A percentile compares a stretch with the other conserved stretches of the same genome.
Evolutionary conservation across 2,329 filamentous ascomycete species (phyloP).

Genomic region (Alternaria triticina): DNA sequence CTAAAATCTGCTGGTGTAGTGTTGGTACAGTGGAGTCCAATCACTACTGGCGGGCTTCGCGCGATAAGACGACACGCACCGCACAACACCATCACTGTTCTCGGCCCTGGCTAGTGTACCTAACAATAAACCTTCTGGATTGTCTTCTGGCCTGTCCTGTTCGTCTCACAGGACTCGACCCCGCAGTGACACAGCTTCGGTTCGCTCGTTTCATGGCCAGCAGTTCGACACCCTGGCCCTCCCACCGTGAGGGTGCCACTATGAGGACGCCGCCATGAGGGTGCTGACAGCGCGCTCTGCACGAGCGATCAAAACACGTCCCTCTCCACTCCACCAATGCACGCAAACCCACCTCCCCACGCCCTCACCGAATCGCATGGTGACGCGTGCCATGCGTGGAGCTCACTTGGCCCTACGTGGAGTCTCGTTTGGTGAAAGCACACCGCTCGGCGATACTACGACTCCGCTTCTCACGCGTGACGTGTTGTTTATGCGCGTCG

Average conservation of each 20-base stretch:
- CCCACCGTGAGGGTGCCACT: not conserved
- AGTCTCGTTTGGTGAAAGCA: slow-evolving; percentile 14
- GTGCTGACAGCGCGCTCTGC: not conserved
- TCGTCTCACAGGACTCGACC: slow-evolving; percentile 3
- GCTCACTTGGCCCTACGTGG: slow-evolving; percentile 33
- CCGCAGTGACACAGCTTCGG: slow-evolving; percentile 4
- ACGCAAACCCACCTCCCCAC: not conserved
- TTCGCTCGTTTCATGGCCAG: slow-evolving; percentile 1
- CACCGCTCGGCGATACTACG: slow-evolving; percentile 10
- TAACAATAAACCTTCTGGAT: not conserved
- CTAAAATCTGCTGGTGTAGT: not conserved
- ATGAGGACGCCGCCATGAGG: not conserved
- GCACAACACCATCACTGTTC: not conserved
- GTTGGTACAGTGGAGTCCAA: not conserved
- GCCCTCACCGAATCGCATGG: slow-evolving; percentile 33
- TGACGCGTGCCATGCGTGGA: slow-evolving; percentile 44
- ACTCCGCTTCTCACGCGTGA: slow-evolving; percentile 22
- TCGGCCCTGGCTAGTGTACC: not conserved
- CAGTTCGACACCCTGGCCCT: slow-evolving; percentile 1
- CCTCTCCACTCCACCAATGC: slow-evolving; percentile 3
- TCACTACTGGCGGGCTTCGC: not conserved
- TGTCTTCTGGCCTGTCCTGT: not conserved
- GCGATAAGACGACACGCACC: not conserved
- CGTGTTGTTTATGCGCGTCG: slow-evolving; percentile 28
- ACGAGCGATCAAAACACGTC: slow-evolving; percentile 14